Percentiles rank a stretch among this genome's conserved stretches.
These are phyloP conservation scores for Lobulomyces angularis DNA, from an alignment of 192 early-diverging fungal species.

Conservation along the genomic window DNA sequence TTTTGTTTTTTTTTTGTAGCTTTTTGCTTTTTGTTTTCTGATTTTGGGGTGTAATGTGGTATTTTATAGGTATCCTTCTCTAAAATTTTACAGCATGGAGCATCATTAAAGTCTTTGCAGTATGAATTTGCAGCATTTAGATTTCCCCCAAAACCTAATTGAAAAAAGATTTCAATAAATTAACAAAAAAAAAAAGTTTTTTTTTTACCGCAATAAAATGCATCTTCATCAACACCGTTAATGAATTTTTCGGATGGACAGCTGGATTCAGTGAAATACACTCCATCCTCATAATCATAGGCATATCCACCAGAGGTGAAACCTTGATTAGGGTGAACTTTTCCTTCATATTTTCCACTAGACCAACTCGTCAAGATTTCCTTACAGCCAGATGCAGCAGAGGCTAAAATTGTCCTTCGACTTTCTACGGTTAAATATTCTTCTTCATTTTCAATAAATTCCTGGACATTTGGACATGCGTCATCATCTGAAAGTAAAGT, in stretches of 20 bases:
- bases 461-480: constrained; percentile 14
- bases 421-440: too few relatives aligned
- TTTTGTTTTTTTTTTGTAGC: constrained; percentile 10
- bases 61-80: too few relatives aligned
- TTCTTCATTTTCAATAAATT: constrained; percentile 1
- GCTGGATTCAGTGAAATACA: too few relatives aligned
- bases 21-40: constrained; percentile 6
- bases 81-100: too few relatives aligned
- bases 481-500: constrained; percentile 11
- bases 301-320: too few relatives aligned
- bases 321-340: constrained; percentile 7
- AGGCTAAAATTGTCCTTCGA: too few relatives aligned
- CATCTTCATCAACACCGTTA: constrained; percentile 15
- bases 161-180: not conserved
- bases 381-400: not conserved
- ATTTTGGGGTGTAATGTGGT: too few relatives aligned
- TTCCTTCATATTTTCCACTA: constrained; percentile 8
- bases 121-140: constrained; percentile 12
- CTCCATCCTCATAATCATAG: too few relatives aligned
- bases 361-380: constrained; percentile 8
- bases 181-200: constrained; percentile 1
- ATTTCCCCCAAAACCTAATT: constrained; percentile 22
- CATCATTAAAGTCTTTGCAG: constrained; percentile 12
- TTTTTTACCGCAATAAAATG: constrained; percentile 12
- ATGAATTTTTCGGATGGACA: constrained; percentile 1